Percentiles rank a stretch among this genome's conserved stretches.
Conservation (phyloP, 192 early-diverging fungal genomes). For the Coemansia sp. region DNA sequence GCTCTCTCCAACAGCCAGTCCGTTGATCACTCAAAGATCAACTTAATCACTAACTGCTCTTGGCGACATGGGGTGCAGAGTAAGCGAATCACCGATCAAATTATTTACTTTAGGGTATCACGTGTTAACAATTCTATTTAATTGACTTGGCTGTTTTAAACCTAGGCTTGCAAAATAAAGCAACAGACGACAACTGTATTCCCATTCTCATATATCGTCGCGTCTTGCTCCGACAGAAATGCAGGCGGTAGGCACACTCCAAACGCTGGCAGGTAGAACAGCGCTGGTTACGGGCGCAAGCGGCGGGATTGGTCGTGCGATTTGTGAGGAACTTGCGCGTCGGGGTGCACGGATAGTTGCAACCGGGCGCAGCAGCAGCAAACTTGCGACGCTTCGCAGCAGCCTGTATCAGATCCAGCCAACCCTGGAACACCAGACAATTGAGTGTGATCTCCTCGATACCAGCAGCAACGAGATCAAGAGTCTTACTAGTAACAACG, state of each 20-base stretch:
- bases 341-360: constrained; percentile 58
- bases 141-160: neutral
- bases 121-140: neutral
- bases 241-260: neutral
- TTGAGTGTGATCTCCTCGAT: constrained; percentile 18
- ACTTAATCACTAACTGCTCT: neutral
- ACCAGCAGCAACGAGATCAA: neutral
- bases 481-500: neutral
- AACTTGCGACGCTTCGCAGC: constrained; percentile 23
- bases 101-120: constrained; percentile 8
- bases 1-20: no score
- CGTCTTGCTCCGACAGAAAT: neutral
- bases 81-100: neutral
- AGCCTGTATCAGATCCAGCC: constrained; percentile 2
- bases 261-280: constrained; percentile 29
- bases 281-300: constrained; percentile 69
- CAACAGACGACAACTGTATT: neutral
- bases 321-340: constrained; percentile 59
- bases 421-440: neutral
- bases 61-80: neutral
- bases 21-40: neutral
- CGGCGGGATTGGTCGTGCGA: constrained; percentile 74
- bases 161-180: neutral
- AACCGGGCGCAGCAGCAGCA: constrained; percentile 54
- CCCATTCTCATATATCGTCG: neutral